These are phyloP conservation scores for Zizania palustris DNA, from an alignment of 202 grass and related monocot species.

Conservation along the genomic window DNA sequence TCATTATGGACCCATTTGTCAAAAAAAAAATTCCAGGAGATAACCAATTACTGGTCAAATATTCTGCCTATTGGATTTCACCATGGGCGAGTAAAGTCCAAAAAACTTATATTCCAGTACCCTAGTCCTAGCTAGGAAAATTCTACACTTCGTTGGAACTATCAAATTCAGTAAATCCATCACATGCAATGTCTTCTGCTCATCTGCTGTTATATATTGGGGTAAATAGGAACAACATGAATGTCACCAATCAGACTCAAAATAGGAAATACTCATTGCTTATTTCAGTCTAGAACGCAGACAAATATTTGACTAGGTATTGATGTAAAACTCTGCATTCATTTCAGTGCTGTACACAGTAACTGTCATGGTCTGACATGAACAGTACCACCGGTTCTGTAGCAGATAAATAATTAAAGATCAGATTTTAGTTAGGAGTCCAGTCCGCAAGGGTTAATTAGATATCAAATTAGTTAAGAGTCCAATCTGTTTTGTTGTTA, in stretches of 20 bases:
- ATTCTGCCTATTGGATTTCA: background rate
- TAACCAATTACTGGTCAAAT: background rate
- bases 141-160: background rate
- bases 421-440: too few species aligned
- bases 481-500: too few species aligned
- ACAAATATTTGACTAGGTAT: slow-evolving; percentile 14
- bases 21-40: background rate
- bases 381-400: too few species aligned
- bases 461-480: too few species aligned
- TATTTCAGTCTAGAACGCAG: background rate
- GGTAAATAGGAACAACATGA: background rate
- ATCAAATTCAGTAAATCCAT: background rate
- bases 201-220: background rate
- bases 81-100: background rate
- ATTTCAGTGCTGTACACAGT: background rate
- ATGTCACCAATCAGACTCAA: background rate
- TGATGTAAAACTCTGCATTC: background rate
- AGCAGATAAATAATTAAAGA: too few species aligned
- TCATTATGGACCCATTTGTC: too few species aligned
- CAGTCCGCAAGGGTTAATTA: too few species aligned
- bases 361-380: too few species aligned
- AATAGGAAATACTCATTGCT: background rate
- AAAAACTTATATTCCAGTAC: background rate
- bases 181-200: background rate
- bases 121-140: background rate